Conservation (phyloP, 2,329 filamentous ascomycete genomes). For the Cercospora brassicicola region DNA sequence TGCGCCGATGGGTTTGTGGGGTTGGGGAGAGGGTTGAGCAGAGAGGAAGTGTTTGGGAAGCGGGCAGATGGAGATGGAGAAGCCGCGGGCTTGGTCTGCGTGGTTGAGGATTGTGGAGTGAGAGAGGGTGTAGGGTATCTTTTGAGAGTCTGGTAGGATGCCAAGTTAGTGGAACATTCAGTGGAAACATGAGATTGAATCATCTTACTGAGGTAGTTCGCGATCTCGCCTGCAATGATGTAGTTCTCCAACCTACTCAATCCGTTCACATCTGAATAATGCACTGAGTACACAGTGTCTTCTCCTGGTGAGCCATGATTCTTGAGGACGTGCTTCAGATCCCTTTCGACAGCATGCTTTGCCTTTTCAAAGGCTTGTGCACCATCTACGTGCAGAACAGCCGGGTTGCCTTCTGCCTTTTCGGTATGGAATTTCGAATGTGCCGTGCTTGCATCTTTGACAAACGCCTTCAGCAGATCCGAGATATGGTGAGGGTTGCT, state of each 20-base stretch:
- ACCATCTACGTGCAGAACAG: slow-evolving; percentile 32
- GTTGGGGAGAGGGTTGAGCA: slow-evolving; percentile 28
- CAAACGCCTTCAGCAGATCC: slow-evolving; percentile 36
- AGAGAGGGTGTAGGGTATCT: slow-evolving; percentile 36
- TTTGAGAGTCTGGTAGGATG: slow-evolving; percentile 30
- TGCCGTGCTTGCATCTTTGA: slow-evolving; percentile 32
- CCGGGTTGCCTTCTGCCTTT: slow-evolving; percentile 36
- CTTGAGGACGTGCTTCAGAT: slow-evolving; percentile 35
- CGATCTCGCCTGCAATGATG: slow-evolving; percentile 40
- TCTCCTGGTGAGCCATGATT: slow-evolving; percentile 25
- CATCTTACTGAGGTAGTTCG: slow-evolving; percentile 34
- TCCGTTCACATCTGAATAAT: slow-evolving; percentile 41
- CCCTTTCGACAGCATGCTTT: slow-evolving; percentile 37
- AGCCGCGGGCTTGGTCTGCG: slow-evolving; percentile 35
- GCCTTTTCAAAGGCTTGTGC: slow-evolving; percentile 35
- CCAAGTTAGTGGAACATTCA: neutral
- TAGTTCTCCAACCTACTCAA: slow-evolving; percentile 41
- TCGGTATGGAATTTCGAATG: slow-evolving; percentile 36
- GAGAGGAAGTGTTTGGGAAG: slow-evolving; percentile 33
- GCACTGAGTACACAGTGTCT: slow-evolving; percentile 36
- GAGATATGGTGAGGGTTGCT: slow-evolving; percentile 31
- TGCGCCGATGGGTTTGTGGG: slow-evolving; percentile 23
- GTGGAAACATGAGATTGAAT: neutral
- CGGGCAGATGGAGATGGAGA: slow-evolving; percentile 37
- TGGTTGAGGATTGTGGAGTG: slow-evolving; percentile 40